Conservation (phyloP, 805 yeast species). For the Candida sakaeoensis region DNA sequence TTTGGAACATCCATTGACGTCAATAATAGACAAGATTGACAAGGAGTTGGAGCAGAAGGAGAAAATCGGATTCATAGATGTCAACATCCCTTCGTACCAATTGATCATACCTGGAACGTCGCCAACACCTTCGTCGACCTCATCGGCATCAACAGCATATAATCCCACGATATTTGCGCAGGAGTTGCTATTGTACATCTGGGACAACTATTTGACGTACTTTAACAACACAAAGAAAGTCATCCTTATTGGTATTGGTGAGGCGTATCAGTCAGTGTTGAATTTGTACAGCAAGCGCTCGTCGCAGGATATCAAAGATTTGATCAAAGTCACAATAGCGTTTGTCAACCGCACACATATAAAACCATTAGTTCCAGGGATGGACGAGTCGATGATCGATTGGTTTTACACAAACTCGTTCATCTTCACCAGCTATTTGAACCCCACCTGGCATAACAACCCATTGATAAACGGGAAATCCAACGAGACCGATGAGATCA, state of each 20-base stretch:
- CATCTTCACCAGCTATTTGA: slow-evolving; percentile 69
- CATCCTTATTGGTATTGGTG: slow-evolving; percentile 85
- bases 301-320: slow-evolving; percentile 47
- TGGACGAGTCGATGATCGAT: slow-evolving; percentile 86
- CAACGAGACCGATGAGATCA: slow-evolving; percentile 35
- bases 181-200: slow-evolving; percentile 70
- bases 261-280: slow-evolving; percentile 80
- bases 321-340: slow-evolving; percentile 66
- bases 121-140: slow-evolving; percentile 16
- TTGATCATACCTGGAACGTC: slow-evolving; percentile 22
- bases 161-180: slow-evolving; percentile 68
- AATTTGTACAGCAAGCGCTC: slow-evolving; percentile 82
- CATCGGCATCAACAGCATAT: slow-evolving; percentile 28
- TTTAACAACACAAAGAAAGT: slow-evolving; percentile 63
- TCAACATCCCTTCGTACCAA: slow-evolving; percentile 66
- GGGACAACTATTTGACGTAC: slow-evolving; percentile 88
- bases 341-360: slow-evolving; percentile 68
- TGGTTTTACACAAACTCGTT: slow-evolving; percentile 89
- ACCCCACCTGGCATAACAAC: slow-evolving; percentile 72
- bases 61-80: slow-evolving; percentile 73
- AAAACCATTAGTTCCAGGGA: slow-evolving; percentile 75
- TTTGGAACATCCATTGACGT: slow-evolving; percentile 63
- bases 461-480: slow-evolving; percentile 13
- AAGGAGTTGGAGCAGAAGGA: slow-evolving; percentile 14
- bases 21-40: slow-evolving; percentile 57